A percentile compares a stretch with the other conserved stretches of the same genome.
Evolutionary conservation across 176 grass and related monocot species (phyloP).

Genomic region (Pontederia paniculata): DNA sequence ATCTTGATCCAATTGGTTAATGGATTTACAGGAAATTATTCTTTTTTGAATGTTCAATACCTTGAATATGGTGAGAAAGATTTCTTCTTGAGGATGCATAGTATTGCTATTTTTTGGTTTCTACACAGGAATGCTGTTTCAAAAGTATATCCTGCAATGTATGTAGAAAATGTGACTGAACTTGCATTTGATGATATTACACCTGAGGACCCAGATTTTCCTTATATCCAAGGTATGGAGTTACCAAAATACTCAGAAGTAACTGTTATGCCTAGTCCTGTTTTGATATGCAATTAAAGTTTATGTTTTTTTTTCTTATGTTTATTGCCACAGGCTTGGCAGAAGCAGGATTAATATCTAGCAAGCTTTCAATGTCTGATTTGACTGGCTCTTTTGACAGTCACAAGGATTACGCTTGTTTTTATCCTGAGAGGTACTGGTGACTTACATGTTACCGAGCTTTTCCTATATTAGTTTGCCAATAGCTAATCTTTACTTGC

Average conservation of each 20-base stretch:
- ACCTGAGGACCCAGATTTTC: conserved; percentile 77
- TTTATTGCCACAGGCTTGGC: conserved; percentile 50
- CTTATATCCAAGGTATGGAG: conserved; percentile 73
- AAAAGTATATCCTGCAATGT: conserved; percentile 97
- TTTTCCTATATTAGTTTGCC: neutral
- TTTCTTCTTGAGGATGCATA: neutral
- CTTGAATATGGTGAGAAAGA: no score
- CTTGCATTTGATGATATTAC: conserved; percentile 95
- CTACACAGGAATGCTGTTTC: conserved; percentile 58
- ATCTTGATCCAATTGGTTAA: no score
- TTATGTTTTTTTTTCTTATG: conserved; percentile 13
- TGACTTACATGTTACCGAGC: neutral
- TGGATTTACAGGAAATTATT: no score
- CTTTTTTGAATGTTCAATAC: no score
- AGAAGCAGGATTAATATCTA: conserved; percentile 78
- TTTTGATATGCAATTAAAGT: conserved; percentile 1
- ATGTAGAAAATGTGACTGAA: conserved; percentile 77
- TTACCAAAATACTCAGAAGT: neutral
- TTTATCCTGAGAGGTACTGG: conserved; percentile 55
- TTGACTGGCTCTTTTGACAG: conserved; percentile 22
- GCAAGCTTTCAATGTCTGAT: conserved; percentile 67
- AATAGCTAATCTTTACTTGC: conserved; percentile 2
- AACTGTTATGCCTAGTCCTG: neutral
- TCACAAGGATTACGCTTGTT: conserved; percentile 41
- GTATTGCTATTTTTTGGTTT: conserved; percentile 24